Evolutionary conservation across 306 rosid species (phyloP).

Genomic region (Castanea mollissima): DNA sequence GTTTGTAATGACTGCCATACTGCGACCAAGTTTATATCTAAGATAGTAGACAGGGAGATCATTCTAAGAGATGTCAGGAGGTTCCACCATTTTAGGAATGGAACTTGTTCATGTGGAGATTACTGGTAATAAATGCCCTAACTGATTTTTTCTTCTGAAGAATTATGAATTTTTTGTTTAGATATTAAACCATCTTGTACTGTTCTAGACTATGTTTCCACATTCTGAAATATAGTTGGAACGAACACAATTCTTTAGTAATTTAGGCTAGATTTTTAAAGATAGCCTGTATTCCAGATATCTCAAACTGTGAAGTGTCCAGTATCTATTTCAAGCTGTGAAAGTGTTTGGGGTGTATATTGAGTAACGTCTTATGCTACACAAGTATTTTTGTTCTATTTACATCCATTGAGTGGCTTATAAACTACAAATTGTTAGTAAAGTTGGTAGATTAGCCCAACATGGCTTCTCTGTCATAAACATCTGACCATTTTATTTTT

Average conservation of each 20-base stretch:
- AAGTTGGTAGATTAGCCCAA: background rate
- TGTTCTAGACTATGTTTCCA: background rate
- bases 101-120: slow-evolving; percentile 88
- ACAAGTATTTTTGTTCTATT: background rate
- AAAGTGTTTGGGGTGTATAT: background rate
- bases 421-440: background rate
- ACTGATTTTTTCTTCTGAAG: background rate
- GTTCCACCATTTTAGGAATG: slow-evolving; percentile 88
- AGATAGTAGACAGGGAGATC: slow-evolving; percentile 67
- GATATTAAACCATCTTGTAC: background rate
- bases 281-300: no score
- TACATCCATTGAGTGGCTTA: background rate
- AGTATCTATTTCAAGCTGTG: no score
- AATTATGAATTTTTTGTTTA: background rate
- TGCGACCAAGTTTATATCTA: slow-evolving; percentile 75
- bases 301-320: no score
- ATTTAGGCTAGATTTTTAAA: no score
- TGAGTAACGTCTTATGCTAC: background rate
- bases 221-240: background rate
- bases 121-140: slow-evolving; percentile 52
- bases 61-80: slow-evolving; percentile 89
- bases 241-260: background rate
- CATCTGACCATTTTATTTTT: background rate
- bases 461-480: background rate
- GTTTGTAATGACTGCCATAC: slow-evolving; percentile 88